Conservation (phyloP, 2,329 filamentous ascomycete species). For the Chaetomium globosum region DNA sequence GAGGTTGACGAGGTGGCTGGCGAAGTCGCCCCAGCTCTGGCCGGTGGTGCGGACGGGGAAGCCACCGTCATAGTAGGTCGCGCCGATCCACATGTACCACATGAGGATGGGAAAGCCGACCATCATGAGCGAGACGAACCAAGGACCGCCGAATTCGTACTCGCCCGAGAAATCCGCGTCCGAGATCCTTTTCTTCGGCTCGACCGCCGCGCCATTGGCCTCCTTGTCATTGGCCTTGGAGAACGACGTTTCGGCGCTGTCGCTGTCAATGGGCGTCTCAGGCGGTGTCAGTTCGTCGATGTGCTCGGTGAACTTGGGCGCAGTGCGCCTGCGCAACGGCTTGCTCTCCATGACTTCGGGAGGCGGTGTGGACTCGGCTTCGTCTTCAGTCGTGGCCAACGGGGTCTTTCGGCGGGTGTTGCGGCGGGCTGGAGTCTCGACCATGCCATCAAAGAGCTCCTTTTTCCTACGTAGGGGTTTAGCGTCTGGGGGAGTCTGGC, state of each 20-base stretch:
- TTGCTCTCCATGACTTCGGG: conserved; percentile 46
- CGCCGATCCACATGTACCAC: conserved; percentile 99
- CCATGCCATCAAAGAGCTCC: conserved; percentile 63
- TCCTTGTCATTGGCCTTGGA: conserved; percentile 29
- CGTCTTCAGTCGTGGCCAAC: conserved; percentile 49
- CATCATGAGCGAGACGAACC: conserved; percentile 85
- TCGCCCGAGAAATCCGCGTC: conserved; percentile 65
- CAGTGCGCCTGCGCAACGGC: conserved; percentile 50
- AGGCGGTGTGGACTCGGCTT: conserved; percentile 54
- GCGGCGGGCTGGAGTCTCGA: conserved; percentile 57
- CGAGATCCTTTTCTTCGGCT: conserved; percentile 48
- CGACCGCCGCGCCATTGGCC: conserved; percentile 40
- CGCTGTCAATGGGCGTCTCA: conserved; percentile 35
- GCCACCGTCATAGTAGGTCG: conserved; percentile 86
- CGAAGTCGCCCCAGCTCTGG: conserved; percentile 72
- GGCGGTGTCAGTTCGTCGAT: conserved; percentile 46
- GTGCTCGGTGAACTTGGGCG: conserved; percentile 55
- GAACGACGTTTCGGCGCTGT: conserved; percentile 33
- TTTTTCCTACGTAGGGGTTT: conserved; percentile 53
- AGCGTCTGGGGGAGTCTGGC: neutral
- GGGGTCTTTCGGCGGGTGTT: conserved; percentile 56
- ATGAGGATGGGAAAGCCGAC: conserved; percentile 89
- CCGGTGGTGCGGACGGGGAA: conserved; percentile 68
- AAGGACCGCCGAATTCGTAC: conserved; percentile 84
- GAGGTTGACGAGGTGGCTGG: conserved; percentile 68